Percentiles rank a stretch among this genome's conserved stretches.
Evolutionary conservation across 2,329 filamentous ascomycete genomes (phyloP).

Genomic region (Xylaria sp.): DNA sequence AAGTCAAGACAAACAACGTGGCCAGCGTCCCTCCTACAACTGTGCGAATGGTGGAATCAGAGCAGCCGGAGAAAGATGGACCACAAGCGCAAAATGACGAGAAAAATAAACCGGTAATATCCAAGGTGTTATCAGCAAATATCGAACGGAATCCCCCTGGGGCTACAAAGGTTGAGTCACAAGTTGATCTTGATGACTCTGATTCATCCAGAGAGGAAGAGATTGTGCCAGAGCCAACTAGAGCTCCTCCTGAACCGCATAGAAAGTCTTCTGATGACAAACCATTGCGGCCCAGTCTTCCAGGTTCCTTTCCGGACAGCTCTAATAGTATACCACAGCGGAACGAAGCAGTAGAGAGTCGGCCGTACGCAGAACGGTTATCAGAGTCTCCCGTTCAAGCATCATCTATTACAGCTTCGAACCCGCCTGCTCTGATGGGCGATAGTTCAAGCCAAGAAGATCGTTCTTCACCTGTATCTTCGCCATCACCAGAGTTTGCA

Average conservation of each 20-base stretch:
- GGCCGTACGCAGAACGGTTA: constrained; percentile 49
- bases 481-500: constrained; percentile 66
- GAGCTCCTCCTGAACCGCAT: constrained; percentile 36
- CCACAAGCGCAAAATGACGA: constrained; percentile 49
- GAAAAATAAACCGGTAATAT: constrained; percentile 45
- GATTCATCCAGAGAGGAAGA: constrained; percentile 61
- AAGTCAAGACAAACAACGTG: constrained; percentile 54
- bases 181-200: constrained; percentile 73
- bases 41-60: constrained; percentile 64
- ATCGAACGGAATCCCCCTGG: constrained; percentile 60
- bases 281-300: constrained; percentile 43
- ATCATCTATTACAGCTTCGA: constrained; percentile 59
- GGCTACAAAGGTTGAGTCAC: constrained; percentile 63
- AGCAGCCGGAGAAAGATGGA: constrained; percentile 49
- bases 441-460: constrained; percentile 75
- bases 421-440: constrained; percentile 70
- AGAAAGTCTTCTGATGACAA: constrained; percentile 35
- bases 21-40: constrained; percentile 59
- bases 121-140: constrained; percentile 51
- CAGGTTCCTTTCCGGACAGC: constrained; percentile 51
- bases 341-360: constrained; percentile 41
- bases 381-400: constrained; percentile 73
- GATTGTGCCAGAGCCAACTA: constrained; percentile 40
- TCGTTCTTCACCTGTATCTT: constrained; percentile 65
- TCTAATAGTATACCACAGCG: constrained; percentile 43